A percentile compares a stretch with the other conserved stretches of the same genome.
These are phyloP conservation scores for Nannochloropsis gaditana DNA, from an alignment of 108 stramenopile species.

Conservation along the genomic window DNA sequence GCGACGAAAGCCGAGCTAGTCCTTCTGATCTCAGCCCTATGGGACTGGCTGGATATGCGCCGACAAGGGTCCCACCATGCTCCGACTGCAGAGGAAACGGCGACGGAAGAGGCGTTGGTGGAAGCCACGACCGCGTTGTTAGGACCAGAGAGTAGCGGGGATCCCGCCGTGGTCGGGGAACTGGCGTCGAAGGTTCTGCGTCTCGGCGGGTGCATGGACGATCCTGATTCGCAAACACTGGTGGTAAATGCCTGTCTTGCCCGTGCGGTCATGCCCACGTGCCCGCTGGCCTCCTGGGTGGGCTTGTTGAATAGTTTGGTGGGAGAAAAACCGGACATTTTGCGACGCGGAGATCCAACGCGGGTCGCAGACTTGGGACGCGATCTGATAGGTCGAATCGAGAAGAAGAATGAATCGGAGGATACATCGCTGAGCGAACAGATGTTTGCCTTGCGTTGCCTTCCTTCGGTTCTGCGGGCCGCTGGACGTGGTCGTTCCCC, in stretches of 20 bases:
- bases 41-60: neutral
- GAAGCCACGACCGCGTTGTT: neutral
- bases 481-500: neutral
- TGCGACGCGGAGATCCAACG: neutral
- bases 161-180: neutral
- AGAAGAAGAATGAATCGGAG: neutral
- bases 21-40: constrained; percentile 1
- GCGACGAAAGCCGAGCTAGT: neutral
- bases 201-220: neutral
- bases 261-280: neutral
- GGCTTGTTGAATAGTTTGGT: neutral
- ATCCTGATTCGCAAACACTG: neutral
- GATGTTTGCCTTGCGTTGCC: neutral
- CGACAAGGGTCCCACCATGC: neutral
- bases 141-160: neutral
- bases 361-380: neutral
- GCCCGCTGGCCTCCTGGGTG: neutral
- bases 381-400: neutral
- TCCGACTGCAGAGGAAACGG: neutral
- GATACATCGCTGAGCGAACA: neutral
- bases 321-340: neutral
- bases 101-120: neutral
- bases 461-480: neutral
- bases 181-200: neutral
- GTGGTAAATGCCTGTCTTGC: neutral